Evolutionary conservation across 148 eudicot genomes (phyloP), one percentile per base, ranked within the genome.

Genomic region (Vaccinium darrowii): DNA sequence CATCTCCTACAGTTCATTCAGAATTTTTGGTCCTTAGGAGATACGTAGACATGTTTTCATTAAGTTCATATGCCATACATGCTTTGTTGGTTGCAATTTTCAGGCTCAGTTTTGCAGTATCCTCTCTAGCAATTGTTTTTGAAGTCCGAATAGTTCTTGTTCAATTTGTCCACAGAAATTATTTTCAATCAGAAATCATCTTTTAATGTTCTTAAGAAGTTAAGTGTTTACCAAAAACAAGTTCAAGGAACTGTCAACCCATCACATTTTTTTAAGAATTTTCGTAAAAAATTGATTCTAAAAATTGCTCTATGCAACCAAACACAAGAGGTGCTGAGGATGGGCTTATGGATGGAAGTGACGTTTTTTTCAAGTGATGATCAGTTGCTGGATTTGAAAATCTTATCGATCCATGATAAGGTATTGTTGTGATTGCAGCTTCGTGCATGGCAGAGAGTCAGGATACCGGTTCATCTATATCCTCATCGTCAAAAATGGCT

Each of bases 371-470:
- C 16, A n/a, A 36, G 30, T 21, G 30, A 47, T 49, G 54, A 47
- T 76, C 1, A 76, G 78, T 10, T 30, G 12, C 54, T 21, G 27
- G 21, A 47, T 27, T 76, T 49, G 79, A 76, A 21, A 49, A 49
- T 49, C 13, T 47, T 1, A 43, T 76, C 5, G 16, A 49, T 49
- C 6, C 53, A 13, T 72, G 21, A 72, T 84, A 51, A 56, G 76
- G 16, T 73, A 30, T 50, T 18, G 33, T 33, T 82, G 23, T 79
- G 39, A 53, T 86, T 86, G 87, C 91, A 91, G 91, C 85, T 69
- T 89, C 95, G 75, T 93, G 90, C 86, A 79, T 85, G 67, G 93
- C 89, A 21, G 95, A 94, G 85, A 88, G 85, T 76, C 95, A 91
- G 85, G 95, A 94, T 82, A 90, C 93, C 12, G 92, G 86, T 81